Evolutionary conservation across 371 early-diverging fungal genomes (phyloP), one percentile per base, ranked within the genome.

Genomic region (Saksenaea vasiformis): DNA sequence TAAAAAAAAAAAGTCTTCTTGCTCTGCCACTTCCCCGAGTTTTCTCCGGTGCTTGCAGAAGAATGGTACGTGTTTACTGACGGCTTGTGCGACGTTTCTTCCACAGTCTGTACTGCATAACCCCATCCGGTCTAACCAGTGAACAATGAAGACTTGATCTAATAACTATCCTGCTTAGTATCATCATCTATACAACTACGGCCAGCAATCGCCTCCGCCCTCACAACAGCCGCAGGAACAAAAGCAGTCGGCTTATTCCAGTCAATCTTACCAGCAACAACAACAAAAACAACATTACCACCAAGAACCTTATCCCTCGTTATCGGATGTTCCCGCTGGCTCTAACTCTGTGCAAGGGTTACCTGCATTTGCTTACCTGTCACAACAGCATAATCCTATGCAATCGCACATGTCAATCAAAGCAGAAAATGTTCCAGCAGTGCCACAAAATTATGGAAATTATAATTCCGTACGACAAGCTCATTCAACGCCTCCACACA

Each of bases 21-120:
- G 51, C 22, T 47, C 51, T 47, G 51, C 51, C 51, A 47, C 39
- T 47, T 47, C 22, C 51, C 22, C 51, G 51, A 47, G 51, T 47
- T 22, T 47, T 22, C 51, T 47, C 51, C 51, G 51, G 51, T 47
- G 10, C 10, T 47, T 47, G 51, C 51, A 47, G 51, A 47, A 47
- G 51, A 47, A 47, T 47, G 51, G 51, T 47, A 47, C 51, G 51
- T 47, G 51, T 47, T 47, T 47, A 47, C 51, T 47, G 51, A 22
- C 51, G 22, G 27, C 51, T 47, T 22, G 51, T 47, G 51, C 51
- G 22, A 47, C 51, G 11, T 47, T 22, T 47, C 51, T 47, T 17
- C 51, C 24, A 47, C 51, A 47, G 51, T 47, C 51, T 47, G 51
- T 47, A 47, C 51, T 47, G 51, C 51, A 47, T 22, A 47, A 47